phyloP scores from a whole-genome alignment of 805 yeast species.

The Candida verbasci region DNA sequence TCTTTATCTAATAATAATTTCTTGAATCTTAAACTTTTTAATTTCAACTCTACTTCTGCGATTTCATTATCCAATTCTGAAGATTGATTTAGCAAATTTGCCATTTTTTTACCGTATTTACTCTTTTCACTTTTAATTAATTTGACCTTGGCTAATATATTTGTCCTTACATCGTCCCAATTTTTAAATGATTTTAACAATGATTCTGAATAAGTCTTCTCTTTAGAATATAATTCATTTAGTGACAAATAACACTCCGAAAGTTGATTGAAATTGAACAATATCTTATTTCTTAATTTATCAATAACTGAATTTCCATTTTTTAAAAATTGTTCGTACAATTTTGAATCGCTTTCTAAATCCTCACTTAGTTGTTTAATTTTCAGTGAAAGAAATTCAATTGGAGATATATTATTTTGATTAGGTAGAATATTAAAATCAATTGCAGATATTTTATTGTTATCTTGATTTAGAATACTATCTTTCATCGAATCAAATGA shows the following conservation, averaged over 20 bases:
- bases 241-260: slow-evolving; percentile 41
- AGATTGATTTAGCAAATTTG: slow-evolving; percentile 28
- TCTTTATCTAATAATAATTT: slow-evolving; percentile 32
- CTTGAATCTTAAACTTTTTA: slow-evolving; percentile 29
- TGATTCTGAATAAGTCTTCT: slow-evolving; percentile 22
- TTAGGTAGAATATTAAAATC: not conserved
- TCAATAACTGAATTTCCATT: slow-evolving; percentile 31
- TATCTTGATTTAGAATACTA: not conserved
- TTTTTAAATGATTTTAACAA: slow-evolving; percentile 25
- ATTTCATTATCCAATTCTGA: slow-evolving; percentile 35
- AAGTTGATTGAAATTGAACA: slow-evolving; percentile 30
- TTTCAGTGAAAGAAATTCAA: slow-evolving; percentile 12
- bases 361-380: slow-evolving; percentile 14
- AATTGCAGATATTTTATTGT: not conserved
- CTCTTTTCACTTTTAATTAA: slow-evolving; percentile 37
- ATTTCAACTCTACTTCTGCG: slow-evolving; percentile 27
- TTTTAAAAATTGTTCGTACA: slow-evolving; percentile 23
- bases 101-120: slow-evolving; percentile 40
- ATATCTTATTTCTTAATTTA: slow-evolving; percentile 22
- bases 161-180: slow-evolving; percentile 39
- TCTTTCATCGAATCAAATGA: slow-evolving; percentile 4
- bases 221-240: slow-evolving; percentile 42
- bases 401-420: slow-evolving; percentile 8
- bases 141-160: slow-evolving; percentile 30
- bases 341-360: slow-evolving; percentile 16